A percentile compares a stretch with the other conserved stretches of the same genome.
Evolutionary conservation across 2,329 filamentous ascomycete species (phyloP).

Genomic region (Fusarium nanum): DNA sequence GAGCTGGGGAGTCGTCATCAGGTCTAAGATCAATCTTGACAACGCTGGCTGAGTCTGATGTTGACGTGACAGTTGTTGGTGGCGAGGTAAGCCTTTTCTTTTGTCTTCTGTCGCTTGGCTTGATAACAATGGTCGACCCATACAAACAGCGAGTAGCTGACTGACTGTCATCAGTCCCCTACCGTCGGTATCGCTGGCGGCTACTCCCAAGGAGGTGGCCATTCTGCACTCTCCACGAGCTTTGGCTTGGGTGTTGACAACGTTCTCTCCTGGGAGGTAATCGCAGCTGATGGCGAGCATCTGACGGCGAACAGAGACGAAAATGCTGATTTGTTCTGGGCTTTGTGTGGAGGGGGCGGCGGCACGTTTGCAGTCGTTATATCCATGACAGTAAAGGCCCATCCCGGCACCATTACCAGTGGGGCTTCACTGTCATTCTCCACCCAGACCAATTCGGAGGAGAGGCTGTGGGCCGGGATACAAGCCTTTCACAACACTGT

Average conservation of each 20-base stretch:
- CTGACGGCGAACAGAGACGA: background rate
- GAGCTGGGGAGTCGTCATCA: too few species aligned
- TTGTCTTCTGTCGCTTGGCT: too few species aligned
- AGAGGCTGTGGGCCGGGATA: background rate
- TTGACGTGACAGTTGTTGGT: too few species aligned
- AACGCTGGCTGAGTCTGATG: too few species aligned
- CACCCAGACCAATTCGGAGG: background rate
- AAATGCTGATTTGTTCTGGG: background rate
- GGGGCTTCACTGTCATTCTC: background rate
- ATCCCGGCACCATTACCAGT: background rate
- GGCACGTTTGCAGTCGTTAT: background rate
- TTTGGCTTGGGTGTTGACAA: constrained; percentile 71
- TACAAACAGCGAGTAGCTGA: too few species aligned
- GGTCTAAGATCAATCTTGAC: too few species aligned
- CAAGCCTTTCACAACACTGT: background rate
- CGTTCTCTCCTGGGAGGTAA: background rate
- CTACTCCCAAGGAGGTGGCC: constrained; percentile 69
- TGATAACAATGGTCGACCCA: too few species aligned
- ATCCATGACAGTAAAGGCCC: background rate
- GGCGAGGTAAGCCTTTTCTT: too few species aligned
- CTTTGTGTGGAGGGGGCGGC: background rate
- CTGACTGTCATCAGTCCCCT: too few species aligned
- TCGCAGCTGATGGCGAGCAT: background rate
- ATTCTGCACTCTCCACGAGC: constrained; percentile 61
- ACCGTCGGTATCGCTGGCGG: constrained; percentile 70